Evolutionary conservation across 257 asterid species (phyloP).

Genomic region (Solanum etuberosum): DNA sequence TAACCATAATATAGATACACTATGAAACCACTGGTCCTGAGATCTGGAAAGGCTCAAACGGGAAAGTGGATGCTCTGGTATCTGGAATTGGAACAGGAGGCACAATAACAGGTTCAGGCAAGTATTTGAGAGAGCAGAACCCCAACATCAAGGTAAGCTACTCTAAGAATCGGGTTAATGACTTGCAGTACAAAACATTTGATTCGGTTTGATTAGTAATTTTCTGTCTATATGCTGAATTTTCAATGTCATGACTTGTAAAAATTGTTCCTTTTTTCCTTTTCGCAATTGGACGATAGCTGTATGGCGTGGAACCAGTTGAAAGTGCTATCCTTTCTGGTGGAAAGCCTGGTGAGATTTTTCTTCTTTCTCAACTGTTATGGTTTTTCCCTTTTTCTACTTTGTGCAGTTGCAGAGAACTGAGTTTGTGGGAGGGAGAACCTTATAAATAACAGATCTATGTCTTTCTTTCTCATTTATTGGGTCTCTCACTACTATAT

Average conservation of each 20-base stretch:
- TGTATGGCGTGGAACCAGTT: slow-evolving; percentile 68
- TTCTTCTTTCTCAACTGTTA: background rate
- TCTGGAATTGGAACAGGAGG: slow-evolving; percentile 84
- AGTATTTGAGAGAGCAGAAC: slow-evolving; percentile 61
- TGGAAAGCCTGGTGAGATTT: slow-evolving; percentile 79
- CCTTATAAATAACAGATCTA: background rate
- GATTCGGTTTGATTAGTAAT: background rate
- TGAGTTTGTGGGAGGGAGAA: background rate
- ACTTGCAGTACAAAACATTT: background rate
- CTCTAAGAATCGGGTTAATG: background rate
- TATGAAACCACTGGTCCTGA: slow-evolving; percentile 93
- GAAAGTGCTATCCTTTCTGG: slow-evolving; percentile 84
- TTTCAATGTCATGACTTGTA: background rate
- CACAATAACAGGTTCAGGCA: slow-evolving; percentile 63
- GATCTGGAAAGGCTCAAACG: slow-evolving; percentile 57
- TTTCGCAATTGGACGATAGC: slow-evolving; percentile 14
- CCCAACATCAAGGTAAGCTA: slow-evolving; percentile 44
- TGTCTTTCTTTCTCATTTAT: background rate
- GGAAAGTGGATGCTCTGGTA: slow-evolving; percentile 50
- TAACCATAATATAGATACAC: slow-evolving; percentile 36
- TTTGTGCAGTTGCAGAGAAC: background rate
- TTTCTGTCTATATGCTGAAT: background rate
- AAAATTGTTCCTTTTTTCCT: background rate
- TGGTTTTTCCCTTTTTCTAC: background rate
- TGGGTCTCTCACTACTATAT: background rate